Conservation (phyloP, 2,329 filamentous ascomycete genomes). For the Coniochaeta sp. region DNA sequence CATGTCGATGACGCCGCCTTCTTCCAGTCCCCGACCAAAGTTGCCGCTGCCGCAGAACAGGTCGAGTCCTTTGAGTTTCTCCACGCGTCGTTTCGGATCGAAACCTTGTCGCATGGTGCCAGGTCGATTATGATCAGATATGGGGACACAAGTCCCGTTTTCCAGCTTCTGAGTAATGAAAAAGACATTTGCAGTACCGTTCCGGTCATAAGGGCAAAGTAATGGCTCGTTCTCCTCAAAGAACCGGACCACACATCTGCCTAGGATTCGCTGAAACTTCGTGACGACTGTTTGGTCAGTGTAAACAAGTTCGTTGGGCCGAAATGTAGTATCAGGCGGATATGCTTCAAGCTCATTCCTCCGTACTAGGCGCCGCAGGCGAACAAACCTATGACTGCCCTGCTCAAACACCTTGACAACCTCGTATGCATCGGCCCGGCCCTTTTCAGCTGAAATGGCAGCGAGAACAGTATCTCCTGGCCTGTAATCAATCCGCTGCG, state of each 20-base stretch:
- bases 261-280: slow-evolving; percentile 32
- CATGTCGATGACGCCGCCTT: slow-evolving; percentile 58
- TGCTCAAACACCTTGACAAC: slow-evolving; percentile 32
- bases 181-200: slow-evolving; percentile 60
- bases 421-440: slow-evolving; percentile 52
- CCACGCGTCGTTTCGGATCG: slow-evolving; percentile 28
- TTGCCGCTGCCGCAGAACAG: slow-evolving; percentile 74
- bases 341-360: slow-evolving; percentile 30
- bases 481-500: slow-evolving; percentile 21
- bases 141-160: slow-evolving; percentile 20
- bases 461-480: slow-evolving; percentile 56
- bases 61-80: slow-evolving; percentile 53
- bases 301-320: slow-evolving; percentile 52
- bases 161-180: slow-evolving; percentile 44
- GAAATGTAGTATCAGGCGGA: background rate
- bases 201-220: slow-evolving; percentile 54
- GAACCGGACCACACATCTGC: slow-evolving; percentile 52
- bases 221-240: slow-evolving; percentile 39
- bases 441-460: slow-evolving; percentile 17
- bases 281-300: slow-evolving; percentile 36
- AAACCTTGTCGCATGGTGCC: slow-evolving; percentile 45
- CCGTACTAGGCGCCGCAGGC: slow-evolving; percentile 46
- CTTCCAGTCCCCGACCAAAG: slow-evolving; percentile 69
- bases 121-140: slow-evolving; percentile 22
- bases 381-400: slow-evolving; percentile 19